These are phyloP conservation scores for Populus ilicifolia DNA, from an alignment of 345 rosid genomes.

Conservation along the genomic window DNA sequence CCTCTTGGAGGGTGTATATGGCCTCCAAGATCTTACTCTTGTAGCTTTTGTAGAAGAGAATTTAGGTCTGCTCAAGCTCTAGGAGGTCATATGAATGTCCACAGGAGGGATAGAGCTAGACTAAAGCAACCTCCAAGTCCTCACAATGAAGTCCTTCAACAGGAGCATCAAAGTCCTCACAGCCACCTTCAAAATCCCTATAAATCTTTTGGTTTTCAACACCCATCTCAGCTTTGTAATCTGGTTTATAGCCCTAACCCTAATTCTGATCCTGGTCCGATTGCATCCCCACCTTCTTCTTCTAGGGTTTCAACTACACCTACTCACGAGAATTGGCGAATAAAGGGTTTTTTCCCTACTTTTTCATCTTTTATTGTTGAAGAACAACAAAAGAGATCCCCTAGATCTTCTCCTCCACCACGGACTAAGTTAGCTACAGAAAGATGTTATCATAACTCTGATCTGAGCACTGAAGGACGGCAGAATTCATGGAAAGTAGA, in stretches of 20 bases:
- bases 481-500: conserved; percentile 31
- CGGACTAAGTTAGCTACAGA: conserved; percentile 25
- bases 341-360: conserved; percentile 23
- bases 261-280: conserved; percentile 35
- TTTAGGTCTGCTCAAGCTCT: conserved; percentile 35
- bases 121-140: conserved; percentile 32
- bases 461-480: conserved; percentile 32
- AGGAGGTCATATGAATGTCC: conserved; percentile 37
- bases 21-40: conserved; percentile 35
- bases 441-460: conserved; percentile 20
- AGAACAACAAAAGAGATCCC: conserved; percentile 23
- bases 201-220: conserved; percentile 31
- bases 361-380: conserved; percentile 31
- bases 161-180: conserved; percentile 18
- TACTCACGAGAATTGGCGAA: conserved; percentile 19
- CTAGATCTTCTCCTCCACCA: conserved; percentile 31
- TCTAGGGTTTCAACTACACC: conserved; percentile 48
- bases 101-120: conserved; percentile 32
- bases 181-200: conserved; percentile 22
- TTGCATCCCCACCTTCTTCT: conserved; percentile 37
- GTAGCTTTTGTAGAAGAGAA: conserved; percentile 31
- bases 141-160: conserved; percentile 28
- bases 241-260: conserved; percentile 61
- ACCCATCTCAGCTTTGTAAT: conserved; percentile 43
- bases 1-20: conserved; percentile 29